These are phyloP conservation scores for Fusarium torreyae DNA, from an alignment of 2,329 filamentous ascomycete genomes.

Conservation along the genomic window DNA sequence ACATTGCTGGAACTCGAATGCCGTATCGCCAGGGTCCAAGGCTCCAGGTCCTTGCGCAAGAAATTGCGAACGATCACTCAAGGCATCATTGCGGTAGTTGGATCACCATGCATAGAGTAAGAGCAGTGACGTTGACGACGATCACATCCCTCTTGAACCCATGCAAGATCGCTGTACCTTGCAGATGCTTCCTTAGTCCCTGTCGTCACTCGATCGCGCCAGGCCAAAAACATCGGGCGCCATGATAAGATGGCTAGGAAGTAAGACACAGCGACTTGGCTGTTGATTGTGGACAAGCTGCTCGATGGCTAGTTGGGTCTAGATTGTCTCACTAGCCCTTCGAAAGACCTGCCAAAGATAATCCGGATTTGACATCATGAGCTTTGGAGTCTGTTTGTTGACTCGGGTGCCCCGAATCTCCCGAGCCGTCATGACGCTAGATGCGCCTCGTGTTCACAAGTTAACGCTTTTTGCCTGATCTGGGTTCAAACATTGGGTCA, in stretches of 20 bases:
- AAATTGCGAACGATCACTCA: neutral
- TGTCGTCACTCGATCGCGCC: constrained; percentile 1
- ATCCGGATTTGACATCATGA: neutral
- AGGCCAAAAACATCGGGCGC: neutral
- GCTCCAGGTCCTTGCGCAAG: neutral
- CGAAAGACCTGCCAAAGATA: constrained; percentile 1
- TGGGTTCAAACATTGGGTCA: constrained; percentile 3
- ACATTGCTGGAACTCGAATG: constrained; percentile 4
- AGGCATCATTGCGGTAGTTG: neutral
- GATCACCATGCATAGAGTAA: neutral
- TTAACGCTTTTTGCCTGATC: neutral
- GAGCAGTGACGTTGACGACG: neutral
- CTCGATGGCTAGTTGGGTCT: neutral
- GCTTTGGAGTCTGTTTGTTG: neutral
- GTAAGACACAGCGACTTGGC: neutral
- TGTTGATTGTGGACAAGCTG: neutral
- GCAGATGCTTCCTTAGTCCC: neutral
- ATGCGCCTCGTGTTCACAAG: neutral
- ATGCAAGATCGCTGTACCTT: constrained; percentile 5
- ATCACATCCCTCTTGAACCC: constrained; percentile 5
- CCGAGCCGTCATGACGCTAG: neutral
- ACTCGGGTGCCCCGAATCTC: neutral
- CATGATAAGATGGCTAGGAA: neutral
- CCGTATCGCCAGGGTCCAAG: neutral
- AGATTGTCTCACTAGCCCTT: neutral